A percentile compares a stretch with the other conserved stretches of the same genome.
Evolutionary conservation across 1,139 yeast genomes (phyloP).

Genomic region (Protomyces gravidus): DNA sequence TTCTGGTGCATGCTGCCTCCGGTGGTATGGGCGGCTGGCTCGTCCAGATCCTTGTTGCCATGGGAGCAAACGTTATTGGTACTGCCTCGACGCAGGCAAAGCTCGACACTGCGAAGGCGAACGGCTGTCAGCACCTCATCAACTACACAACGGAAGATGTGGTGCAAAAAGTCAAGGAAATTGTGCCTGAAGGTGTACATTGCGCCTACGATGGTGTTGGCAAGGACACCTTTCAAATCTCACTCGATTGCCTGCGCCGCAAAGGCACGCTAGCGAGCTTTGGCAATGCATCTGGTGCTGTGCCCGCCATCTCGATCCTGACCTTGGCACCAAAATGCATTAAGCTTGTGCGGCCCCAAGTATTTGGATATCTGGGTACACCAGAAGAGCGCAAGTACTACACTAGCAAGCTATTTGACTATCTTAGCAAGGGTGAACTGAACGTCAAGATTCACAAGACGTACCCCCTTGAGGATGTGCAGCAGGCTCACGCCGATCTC

Average conservation of each 20-base stretch:
- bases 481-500: constrained; percentile 58
- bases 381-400: constrained; percentile 60
- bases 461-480: constrained; percentile 62
- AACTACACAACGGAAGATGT: constrained; percentile 59
- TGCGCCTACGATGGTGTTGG: constrained; percentile 81
- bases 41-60: constrained; percentile 55
- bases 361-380: constrained; percentile 51
- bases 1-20: constrained; percentile 85
- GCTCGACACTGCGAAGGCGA: constrained; percentile 49
- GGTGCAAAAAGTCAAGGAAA: constrained; percentile 55
- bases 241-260: constrained; percentile 58
- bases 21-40: constrained; percentile 83
- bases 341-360: constrained; percentile 52
- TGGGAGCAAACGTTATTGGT: constrained; percentile 79
- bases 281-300: constrained; percentile 57
- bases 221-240: constrained; percentile 64
- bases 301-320: constrained; percentile 17
- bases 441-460: constrained; percentile 52
- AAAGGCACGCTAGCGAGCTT: constrained; percentile 71
- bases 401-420: constrained; percentile 47
- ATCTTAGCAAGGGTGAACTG: constrained; percentile 50
- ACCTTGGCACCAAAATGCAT: constrained; percentile 52
- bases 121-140: constrained; percentile 73
- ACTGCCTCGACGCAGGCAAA: constrained; percentile 68
- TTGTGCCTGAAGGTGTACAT: constrained; percentile 70